These are phyloP conservation scores for Penicillium bovifimosum DNA, from an alignment of 495 filamentous ascomycete genomes.

Conservation along the genomic window DNA sequence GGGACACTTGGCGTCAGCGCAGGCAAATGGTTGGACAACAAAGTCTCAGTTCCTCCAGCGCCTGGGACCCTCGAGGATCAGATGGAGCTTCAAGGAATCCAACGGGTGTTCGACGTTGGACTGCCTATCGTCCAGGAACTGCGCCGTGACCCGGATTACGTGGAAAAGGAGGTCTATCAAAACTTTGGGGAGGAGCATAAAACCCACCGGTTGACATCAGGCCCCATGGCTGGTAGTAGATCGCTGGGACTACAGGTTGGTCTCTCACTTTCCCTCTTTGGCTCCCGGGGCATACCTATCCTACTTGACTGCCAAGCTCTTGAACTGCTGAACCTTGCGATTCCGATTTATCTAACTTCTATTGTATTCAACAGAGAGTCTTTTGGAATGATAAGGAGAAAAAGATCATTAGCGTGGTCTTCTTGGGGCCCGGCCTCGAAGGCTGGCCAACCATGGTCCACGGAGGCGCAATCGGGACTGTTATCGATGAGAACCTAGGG, in stretches of 20 bases:
- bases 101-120: conserved; percentile 24
- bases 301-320: conserved; percentile 11
- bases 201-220: conserved; percentile 33
- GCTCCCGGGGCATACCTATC: neutral
- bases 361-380: conserved; percentile 27
- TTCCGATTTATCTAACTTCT: conserved; percentile 22
- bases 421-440: conserved; percentile 54
- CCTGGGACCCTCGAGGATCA: conserved; percentile 34
- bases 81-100: conserved; percentile 19
- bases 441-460: conserved; percentile 78
- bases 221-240: conserved; percentile 35
- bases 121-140: conserved; percentile 52
- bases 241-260: conserved; percentile 42
- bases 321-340: conserved; percentile 19
- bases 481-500: conserved; percentile 59
- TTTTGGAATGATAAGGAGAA: conserved; percentile 50
- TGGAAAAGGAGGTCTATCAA: conserved; percentile 51
- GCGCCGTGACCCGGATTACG: conserved; percentile 47
- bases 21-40: conserved; percentile 26
- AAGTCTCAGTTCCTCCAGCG: conserved; percentile 22
- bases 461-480: conserved; percentile 65
- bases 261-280: conserved; percentile 5
- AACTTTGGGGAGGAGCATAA: conserved; percentile 38
- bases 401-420: conserved; percentile 51
- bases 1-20: conserved; percentile 25